Percentiles rank a stretch among this genome's conserved stretches.
Conservation (phyloP, 768 basidiomycete genomes). For the Pleurotus tuber-regium region DNA sequence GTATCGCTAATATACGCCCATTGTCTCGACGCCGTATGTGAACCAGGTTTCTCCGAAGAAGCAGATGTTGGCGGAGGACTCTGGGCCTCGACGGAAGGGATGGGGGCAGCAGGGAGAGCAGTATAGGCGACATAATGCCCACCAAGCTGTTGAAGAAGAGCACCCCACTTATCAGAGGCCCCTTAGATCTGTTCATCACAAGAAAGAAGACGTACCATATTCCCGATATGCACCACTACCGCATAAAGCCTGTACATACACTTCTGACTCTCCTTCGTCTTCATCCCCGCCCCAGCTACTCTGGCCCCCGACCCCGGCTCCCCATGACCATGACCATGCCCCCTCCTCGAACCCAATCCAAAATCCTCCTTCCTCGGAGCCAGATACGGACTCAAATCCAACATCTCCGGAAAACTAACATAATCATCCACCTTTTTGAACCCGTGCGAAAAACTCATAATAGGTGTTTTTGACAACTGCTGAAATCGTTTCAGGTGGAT, state of each 20-base stretch:
- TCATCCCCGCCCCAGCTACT: too few species aligned
- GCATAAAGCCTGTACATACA: constrained; percentile 74
- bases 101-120: constrained; percentile 71
- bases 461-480: constrained; percentile 65
- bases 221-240: constrained; percentile 84
- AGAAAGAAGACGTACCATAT: constrained; percentile 58
- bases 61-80: constrained; percentile 13
- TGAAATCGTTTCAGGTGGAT: constrained; percentile 96
- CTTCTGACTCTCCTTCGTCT: constrained; percentile 27
- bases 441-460: constrained; percentile 62
- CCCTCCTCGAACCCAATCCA: constrained; percentile 43
- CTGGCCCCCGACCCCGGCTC: too few species aligned
- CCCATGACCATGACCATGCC: constrained; percentile 7
- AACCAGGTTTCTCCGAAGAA: constrained; percentile 12
- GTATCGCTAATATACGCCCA: constrained; percentile 97
- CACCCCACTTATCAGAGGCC: too few species aligned
- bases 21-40: constrained; percentile 39
- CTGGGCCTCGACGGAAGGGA: too few species aligned
- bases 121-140: constrained; percentile 90
- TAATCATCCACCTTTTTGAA: constrained; percentile 93
- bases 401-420: constrained; percentile 82
- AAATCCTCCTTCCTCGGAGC: constrained; percentile 78
- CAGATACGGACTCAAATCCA: constrained; percentile 85
- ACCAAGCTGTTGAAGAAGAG: constrained; percentile 78
- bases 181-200: not conserved